Evolutionary conservation across 441 rosid genomes (phyloP), one percentile per base, ranked within the genome.

Genomic region (Eruca vesicaria): DNA sequence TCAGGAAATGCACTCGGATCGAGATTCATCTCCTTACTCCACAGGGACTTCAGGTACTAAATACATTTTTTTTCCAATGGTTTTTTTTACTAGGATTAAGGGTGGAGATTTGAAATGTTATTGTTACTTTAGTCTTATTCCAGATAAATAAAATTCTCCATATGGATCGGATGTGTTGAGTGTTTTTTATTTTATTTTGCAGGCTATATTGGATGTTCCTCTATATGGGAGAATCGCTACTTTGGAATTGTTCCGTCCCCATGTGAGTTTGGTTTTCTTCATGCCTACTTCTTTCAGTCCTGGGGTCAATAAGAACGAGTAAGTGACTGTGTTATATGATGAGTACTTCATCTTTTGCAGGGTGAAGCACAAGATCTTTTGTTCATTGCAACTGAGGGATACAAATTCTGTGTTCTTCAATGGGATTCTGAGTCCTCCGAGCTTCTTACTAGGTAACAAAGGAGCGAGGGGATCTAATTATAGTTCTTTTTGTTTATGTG

Each of bases 1-100:
- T 61, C 94, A 93, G 98, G 85, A 91, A 91, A 86, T 90, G 94
- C 70, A 91, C 96, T 21, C 94, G 94, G 9, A 85, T 93, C 7
- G 98, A 93, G 81, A 93, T 93, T 67, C 90, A 90, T 81, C 76
- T 91, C 80, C 91, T 91, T 15, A 82, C 90, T 55, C 85, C 90
- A 67, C 88, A 85, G 79, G 94, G 98, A 53, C 84, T 93, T 56
- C 89, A 91, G 98, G 98, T 93, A 58, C 9, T 14, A 1, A 9
- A 12, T 14, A 26, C 63, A 28, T 58, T 20, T 58, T 14, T 26
- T 57, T 57, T 56, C 35, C 7, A 53, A 20, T 9, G 32, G 23
- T 23, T 12, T 5, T 8, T 6, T 23, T 58, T 58, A 16, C 63
- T 58, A 29, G 63, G 63, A 28, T 55, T 55, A 20, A 14, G 11